These are phyloP conservation scores for Viridothelium virens DNA, from an alignment of 495 filamentous ascomycete species.

Conservation along the genomic window DNA sequence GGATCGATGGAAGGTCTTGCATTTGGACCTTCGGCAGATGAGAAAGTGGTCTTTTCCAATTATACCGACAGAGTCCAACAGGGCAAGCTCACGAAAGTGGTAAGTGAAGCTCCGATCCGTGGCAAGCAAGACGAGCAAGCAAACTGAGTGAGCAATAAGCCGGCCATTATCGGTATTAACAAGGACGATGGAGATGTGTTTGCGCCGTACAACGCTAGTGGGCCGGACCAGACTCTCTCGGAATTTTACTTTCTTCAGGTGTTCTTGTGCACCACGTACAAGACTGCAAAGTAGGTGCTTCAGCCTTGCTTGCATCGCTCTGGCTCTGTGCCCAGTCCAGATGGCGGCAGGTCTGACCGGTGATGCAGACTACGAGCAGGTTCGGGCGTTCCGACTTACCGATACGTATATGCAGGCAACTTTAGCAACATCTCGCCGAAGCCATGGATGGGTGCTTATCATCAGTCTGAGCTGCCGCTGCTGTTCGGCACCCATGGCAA, in stretches of 20 bases:
- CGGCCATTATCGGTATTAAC: conserved; percentile 26
- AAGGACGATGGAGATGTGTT: conserved; percentile 23
- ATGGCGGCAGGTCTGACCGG: background rate
- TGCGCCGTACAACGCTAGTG: conserved; percentile 21
- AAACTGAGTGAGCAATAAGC: conserved; percentile 15
- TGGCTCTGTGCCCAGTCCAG: background rate
- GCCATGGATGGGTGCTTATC: conserved; percentile 32
- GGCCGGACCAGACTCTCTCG: conserved; percentile 13
- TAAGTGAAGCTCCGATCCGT: conserved; percentile 5
- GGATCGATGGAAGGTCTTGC: conserved; percentile 10
- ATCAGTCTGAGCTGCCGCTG: conserved; percentile 23
- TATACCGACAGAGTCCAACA: conserved; percentile 22
- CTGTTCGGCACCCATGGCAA: conserved; percentile 23
- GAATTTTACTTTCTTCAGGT: conserved; percentile 15
- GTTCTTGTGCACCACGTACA: conserved; percentile 24
- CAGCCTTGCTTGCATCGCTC: background rate
- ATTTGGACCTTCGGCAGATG: conserved; percentile 21
- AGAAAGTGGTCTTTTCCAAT: conserved; percentile 21
- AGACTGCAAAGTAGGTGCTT: conserved; percentile 14
- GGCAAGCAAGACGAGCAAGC: background rate
- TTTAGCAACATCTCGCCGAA: conserved; percentile 39
- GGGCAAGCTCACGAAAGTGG: conserved; percentile 18
- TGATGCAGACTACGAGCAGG: conserved; percentile 24
- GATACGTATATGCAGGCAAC: conserved; percentile 43
- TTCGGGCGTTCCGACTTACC: conserved; percentile 29